These are phyloP conservation scores for Guillardia theta DNA, from an alignment of 78 protist species.

Conservation along the genomic window DNA sequence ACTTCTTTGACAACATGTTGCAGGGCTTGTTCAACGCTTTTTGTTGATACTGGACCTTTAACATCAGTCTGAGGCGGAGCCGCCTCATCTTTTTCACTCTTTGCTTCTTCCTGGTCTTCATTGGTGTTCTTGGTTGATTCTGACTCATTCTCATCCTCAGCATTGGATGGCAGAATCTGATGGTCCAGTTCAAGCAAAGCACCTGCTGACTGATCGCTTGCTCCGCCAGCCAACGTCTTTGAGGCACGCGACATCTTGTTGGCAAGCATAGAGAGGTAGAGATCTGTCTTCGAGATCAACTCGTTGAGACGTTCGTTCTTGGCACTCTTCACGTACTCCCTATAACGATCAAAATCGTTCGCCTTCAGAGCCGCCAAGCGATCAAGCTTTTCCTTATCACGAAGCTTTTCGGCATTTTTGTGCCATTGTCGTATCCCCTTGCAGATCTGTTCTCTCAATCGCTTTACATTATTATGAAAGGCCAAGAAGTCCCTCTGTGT, in stretches of 20 bases:
- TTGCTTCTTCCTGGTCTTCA: background rate
- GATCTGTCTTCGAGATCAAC: background rate
- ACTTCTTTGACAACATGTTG: background rate
- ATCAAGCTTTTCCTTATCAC: background rate
- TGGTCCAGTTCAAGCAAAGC: background rate
- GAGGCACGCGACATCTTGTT: background rate
- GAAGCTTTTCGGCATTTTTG: background rate
- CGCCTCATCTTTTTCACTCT: background rate
- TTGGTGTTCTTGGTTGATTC: background rate
- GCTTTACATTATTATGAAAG: background rate
- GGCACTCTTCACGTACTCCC: background rate
- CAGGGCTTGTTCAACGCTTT: background rate
- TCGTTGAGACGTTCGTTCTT: conserved; percentile 4
- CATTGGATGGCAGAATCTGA: background rate
- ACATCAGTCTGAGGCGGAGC: no score
- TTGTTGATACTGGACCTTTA: no score
- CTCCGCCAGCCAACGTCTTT: background rate
- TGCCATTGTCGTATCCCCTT: background rate
- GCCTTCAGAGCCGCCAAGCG: background rate
- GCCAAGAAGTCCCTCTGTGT: background rate
- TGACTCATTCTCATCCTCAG: background rate
- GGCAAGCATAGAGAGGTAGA: background rate
- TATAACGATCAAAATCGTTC: background rate
- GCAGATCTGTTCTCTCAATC: background rate
- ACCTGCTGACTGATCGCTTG: background rate